A percentile compares a stretch with the other conserved stretches of the same genome.
Evolutionary conservation across 768 basidiomycete genomes (phyloP).

Genomic region (Mycena kentingensis): DNA sequence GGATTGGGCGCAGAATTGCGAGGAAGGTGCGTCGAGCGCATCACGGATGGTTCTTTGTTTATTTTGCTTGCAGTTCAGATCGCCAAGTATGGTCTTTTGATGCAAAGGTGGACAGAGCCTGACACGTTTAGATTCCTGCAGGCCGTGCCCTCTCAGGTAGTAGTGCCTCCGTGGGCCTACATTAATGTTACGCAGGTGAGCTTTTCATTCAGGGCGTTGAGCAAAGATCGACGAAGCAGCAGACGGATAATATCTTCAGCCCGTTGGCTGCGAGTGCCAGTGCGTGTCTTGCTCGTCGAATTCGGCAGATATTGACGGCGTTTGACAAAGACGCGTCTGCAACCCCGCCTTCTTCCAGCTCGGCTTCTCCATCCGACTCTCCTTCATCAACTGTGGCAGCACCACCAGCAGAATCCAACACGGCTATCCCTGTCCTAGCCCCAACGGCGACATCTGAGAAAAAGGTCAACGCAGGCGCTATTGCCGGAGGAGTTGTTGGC

Average conservation of each 20-base stretch:
- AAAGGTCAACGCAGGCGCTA: constrained; percentile 50
- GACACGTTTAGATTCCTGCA: constrained; percentile 43
- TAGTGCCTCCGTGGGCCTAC: constrained; percentile 60
- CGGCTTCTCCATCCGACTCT: not conserved
- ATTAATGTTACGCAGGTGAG: constrained; percentile 48
- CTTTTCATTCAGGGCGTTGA: not conserved
- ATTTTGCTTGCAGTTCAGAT: constrained; percentile 29
- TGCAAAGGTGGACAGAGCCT: not conserved
- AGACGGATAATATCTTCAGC: constrained; percentile 13
- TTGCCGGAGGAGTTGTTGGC: constrained; percentile 63
- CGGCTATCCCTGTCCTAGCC: constrained; percentile 3
- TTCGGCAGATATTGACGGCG: constrained; percentile 2
- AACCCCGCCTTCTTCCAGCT: not conserved
- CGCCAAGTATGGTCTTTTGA: constrained; percentile 33
- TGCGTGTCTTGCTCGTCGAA: not conserved
- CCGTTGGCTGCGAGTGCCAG: constrained; percentile 12
- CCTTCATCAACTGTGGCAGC: constrained; percentile 18
- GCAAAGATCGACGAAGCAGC: not conserved
- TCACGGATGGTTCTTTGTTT: not conserved
- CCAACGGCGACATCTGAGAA: constrained; percentile 7
- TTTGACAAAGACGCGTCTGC: not conserved
- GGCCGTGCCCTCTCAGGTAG: constrained; percentile 42
- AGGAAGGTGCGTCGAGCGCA: not conserved
- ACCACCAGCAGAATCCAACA: constrained; percentile 10
- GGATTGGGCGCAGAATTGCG: constrained; percentile 41